phyloP scores from a whole-genome alignment of 2,329 filamentous ascomycete species.

The Harringtonia lauricola region DNA sequence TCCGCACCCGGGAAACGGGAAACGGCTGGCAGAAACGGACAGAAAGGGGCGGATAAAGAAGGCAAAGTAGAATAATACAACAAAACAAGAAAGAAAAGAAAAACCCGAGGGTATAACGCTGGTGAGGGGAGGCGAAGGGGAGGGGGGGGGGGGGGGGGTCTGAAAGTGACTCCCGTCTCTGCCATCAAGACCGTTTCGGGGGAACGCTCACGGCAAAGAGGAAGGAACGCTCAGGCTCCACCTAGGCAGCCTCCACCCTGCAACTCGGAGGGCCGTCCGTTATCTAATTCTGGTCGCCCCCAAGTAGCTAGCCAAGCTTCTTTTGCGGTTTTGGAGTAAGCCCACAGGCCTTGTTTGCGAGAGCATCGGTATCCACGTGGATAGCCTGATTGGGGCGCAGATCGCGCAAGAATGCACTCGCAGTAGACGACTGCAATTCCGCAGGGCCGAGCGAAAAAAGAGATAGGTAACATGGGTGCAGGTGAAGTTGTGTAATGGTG shows the following conservation, averaged over 20 bases:
- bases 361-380: background rate
- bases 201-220: constrained; percentile 6
- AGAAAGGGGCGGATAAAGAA: too few relatives aligned
- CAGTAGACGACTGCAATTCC: constrained; percentile 17
- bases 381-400: constrained; percentile 1
- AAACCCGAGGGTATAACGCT: too few relatives aligned
- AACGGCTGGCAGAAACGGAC: too few relatives aligned
- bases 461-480: constrained; percentile 15
- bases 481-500: too few relatives aligned
- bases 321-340: background rate
- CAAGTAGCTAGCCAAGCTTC: too few relatives aligned
- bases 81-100: background rate
- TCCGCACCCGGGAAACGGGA: too few relatives aligned
- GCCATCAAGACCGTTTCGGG: constrained; percentile 1
- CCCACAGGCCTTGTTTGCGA: background rate
- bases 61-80: too few relatives aligned
- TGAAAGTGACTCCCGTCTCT: background rate
- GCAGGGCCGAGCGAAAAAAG: constrained; percentile 20
- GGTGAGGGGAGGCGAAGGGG: too few relatives aligned
- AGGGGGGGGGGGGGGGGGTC: too few relatives aligned
- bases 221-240: constrained; percentile 1
- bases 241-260: background rate
- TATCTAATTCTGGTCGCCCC: too few relatives aligned
- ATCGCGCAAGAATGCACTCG: constrained; percentile 1
- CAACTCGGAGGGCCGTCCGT: too few relatives aligned